Evolutionary conservation across 257 asterid genomes (phyloP).

Genomic region (Solanum piurae): DNA sequence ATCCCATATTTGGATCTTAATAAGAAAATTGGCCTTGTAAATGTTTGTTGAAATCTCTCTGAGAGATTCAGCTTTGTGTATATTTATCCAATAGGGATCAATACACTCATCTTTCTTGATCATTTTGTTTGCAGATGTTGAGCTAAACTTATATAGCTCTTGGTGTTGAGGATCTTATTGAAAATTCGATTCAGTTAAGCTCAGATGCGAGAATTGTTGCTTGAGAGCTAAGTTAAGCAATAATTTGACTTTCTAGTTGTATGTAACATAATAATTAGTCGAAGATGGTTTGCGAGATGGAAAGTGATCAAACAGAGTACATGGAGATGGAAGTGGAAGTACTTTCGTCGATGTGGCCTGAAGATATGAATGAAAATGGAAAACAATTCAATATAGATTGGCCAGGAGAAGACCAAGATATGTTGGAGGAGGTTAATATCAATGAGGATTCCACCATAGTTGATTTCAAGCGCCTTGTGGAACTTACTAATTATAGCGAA

Average conservation of each 20-base stretch:
- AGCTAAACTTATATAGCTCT: background rate
- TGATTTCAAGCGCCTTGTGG: conserved; percentile 62
- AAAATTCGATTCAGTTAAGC: background rate
- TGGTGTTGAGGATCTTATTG: background rate
- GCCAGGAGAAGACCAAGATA: conserved; percentile 70
- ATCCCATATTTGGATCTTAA: background rate
- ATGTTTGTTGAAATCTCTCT: background rate
- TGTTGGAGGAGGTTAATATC: conserved; percentile 68
- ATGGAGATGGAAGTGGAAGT: conserved; percentile 61
- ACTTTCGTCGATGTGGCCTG: conserved; percentile 97
- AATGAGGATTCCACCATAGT: conserved; percentile 61
- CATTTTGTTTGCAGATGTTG: background rate
- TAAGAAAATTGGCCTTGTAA: background rate
- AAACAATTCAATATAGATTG: conserved; percentile 71
- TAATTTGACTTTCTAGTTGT: background rate
- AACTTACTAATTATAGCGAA: conserved; percentile 69
- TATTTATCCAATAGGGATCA: background rate
- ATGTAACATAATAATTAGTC: background rate
- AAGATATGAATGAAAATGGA: conserved; percentile 73
- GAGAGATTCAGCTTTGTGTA: background rate
- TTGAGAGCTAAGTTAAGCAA: background rate
- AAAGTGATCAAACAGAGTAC: conserved; percentile 48
- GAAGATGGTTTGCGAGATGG: conserved; percentile 50
- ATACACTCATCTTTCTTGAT: background rate
- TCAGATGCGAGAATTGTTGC: background rate